Conservation (phyloP, 768 basidiomycete species). For the Suillus americanus region DNA sequence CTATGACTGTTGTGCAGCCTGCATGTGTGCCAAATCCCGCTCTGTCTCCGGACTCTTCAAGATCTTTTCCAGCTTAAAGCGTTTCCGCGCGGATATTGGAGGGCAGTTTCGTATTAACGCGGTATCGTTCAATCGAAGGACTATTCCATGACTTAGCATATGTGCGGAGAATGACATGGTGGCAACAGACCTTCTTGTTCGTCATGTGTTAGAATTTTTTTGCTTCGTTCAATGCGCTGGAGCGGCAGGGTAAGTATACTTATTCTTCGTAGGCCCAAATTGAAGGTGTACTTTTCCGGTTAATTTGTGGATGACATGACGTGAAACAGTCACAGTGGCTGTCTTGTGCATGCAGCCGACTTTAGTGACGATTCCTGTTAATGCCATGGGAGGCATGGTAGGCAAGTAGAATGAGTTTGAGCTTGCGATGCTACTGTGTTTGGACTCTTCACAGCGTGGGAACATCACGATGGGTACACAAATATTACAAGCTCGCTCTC, state of each 20-base stretch:
- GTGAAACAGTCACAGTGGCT: slow-evolving; percentile 78
- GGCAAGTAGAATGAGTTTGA: neutral
- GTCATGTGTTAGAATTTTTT: slow-evolving; percentile 79
- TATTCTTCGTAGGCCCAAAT: neutral
- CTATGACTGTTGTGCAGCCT: slow-evolving; percentile 3
- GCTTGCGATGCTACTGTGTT: neutral
- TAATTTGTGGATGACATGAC: slow-evolving; percentile 66
- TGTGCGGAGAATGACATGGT: neutral
- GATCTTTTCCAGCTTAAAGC: slow-evolving; percentile 69
- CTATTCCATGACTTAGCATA: slow-evolving; percentile 35
- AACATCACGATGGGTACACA: neutral
- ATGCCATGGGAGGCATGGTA: slow-evolving; percentile 75
- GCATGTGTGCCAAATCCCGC: slow-evolving; percentile 39
- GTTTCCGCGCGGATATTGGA: slow-evolving; percentile 75
- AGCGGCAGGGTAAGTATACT: slow-evolving; percentile 5
- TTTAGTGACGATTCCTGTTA: slow-evolving; percentile 76
- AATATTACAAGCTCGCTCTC: too few relatives aligned
- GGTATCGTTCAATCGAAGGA: slow-evolving; percentile 63
- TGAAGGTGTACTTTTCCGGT: slow-evolving; percentile 68
- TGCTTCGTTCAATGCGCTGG: slow-evolving; percentile 72
- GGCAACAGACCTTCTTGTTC: slow-evolving; percentile 59
- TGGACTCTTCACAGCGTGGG: neutral
- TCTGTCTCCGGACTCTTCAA: slow-evolving; percentile 68
- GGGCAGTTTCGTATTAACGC: slow-evolving; percentile 82
- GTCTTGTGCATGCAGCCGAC: slow-evolving; percentile 84